Evolutionary conservation across 345 rosid genomes (phyloP).

Genomic region (Tarenaya hassleriana): DNA sequence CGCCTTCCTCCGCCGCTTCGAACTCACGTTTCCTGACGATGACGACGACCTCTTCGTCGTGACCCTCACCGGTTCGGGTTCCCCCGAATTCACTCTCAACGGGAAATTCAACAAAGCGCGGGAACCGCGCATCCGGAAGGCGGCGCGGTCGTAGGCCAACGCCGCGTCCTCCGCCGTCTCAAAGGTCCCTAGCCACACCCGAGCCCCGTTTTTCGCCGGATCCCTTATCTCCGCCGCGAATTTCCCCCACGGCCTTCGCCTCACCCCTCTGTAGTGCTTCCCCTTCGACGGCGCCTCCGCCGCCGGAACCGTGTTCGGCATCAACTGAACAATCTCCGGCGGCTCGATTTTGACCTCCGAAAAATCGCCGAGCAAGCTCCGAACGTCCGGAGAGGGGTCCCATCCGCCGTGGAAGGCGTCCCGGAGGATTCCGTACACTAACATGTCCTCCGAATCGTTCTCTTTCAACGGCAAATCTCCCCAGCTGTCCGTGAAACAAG

Average conservation of each 20-base stretch:
- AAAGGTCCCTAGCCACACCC: conserved; percentile 97
- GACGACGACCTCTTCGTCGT: conserved; percentile 66
- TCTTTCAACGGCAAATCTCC: conserved; percentile 77
- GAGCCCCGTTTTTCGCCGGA: conserved; percentile 93
- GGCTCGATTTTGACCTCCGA: conserved; percentile 30
- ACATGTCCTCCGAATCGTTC: conserved; percentile 82
- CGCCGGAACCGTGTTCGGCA: conserved; percentile 1
- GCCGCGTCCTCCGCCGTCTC: conserved; percentile 99
- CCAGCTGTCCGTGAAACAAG: conserved; percentile 72
- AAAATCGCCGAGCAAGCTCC: conserved; percentile 21
- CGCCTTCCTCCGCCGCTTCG: conserved; percentile 58
- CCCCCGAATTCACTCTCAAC: conserved; percentile 75
- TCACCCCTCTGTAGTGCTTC: conserved; percentile 90
- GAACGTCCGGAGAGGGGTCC: conserved; percentile 37
- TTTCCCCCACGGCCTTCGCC: conserved; percentile 98
- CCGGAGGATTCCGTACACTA: conserved; percentile 51
- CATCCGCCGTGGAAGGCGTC: conserved; percentile 65
- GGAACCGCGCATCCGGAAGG: conserved; percentile 93
- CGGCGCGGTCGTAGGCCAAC: conserved; percentile 87
- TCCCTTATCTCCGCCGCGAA: conserved; percentile 97
- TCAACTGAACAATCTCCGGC: not conserved
- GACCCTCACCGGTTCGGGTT: conserved; percentile 87
- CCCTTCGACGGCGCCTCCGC: conserved; percentile 39
- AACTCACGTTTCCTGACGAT: conserved; percentile 36
- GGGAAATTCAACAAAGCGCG: conserved; percentile 88